Evolutionary conservation across 768 basidiomycete genomes (phyloP), one percentile per base, ranked within the genome.

Genomic region (Russula sp.): DNA sequence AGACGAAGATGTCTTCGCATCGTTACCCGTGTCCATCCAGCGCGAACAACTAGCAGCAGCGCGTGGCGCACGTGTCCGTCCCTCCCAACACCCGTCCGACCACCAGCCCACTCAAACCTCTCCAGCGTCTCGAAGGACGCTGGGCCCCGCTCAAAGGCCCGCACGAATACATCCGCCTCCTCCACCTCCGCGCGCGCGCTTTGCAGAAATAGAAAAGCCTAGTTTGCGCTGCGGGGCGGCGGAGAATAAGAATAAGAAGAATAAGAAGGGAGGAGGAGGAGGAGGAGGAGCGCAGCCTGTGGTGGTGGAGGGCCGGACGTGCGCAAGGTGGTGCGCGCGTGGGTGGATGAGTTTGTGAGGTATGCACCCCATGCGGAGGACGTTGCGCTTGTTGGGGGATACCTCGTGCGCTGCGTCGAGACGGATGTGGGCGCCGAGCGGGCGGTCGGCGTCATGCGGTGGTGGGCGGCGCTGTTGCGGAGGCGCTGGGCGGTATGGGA

Each of bases 391-490:
- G 86, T 98, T 60, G 79, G 81, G 20, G 86, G 83, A 62, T 96
- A 84, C 71, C 75, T 96, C 53, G 77, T 88, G 55, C 83, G 84
- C 67, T 85, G 83, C 62, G 83, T 89, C 40, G 85, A 87, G 70
- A 77, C 80, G n/a, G 88, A 90, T 72, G 81, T 70, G n/a, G 85
- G 90, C 0, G 75, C 92, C 46, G 87, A 88, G 75, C 83, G 83
- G 65, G 88, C 85, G 58, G 74, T 89, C 14, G 82, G 82, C 28
- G 82, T 91, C 20, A 78, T 92, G 79, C 86, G 83, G 70, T 95
- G 89, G 90, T 94, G 92, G 94, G 74, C 85, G 67, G 79, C 88
- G 36, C 72, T 94, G 30, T 73, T 92, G 69, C 77, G 87, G 69
- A 76, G 86, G 65, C 74, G 83, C 70, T 93, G 88, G 82, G 82